phyloP scores from a whole-genome alignment of 768 basidiomycete genomes.

The Grammothele lineata region DNA sequence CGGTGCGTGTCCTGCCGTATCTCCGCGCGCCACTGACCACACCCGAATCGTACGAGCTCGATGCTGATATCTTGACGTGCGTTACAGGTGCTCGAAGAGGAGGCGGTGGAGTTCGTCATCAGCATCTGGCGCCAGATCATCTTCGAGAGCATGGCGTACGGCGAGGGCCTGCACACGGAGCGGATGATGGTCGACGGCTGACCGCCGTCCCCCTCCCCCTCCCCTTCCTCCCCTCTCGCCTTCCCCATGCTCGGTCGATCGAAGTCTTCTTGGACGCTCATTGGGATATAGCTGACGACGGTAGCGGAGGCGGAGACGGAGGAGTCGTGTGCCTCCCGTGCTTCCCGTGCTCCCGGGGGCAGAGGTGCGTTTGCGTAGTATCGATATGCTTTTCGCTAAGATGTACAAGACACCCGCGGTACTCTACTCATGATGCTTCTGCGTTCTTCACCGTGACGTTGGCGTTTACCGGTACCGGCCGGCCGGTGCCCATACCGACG shows the following conservation, averaged over 20 bases:
- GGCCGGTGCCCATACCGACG: not conserved
- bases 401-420: constrained; percentile 22
- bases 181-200: constrained; percentile 72
- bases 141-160: constrained; percentile 93
- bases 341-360: constrained; percentile 18
- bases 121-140: constrained; percentile 89
- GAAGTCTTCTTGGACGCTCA: not conserved
- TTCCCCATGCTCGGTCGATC: not conserved
- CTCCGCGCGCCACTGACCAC: not conserved
- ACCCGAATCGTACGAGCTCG: too few relatives aligned
- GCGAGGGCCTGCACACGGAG: constrained; percentile 84
- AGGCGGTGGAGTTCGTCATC: constrained; percentile 74
- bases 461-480: not conserved
- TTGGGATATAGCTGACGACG: too few relatives aligned
- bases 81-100: constrained; percentile 89
- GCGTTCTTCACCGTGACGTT: not conserved
- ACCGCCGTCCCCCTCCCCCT: not conserved
- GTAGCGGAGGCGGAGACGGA: constrained; percentile 1
- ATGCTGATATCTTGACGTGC: not conserved
- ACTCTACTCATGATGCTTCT: constrained; percentile 15
- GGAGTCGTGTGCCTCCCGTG: constrained; percentile 9
- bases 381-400: constrained; percentile 21
- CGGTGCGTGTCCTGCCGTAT: constrained; percentile 49
- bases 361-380: constrained; percentile 28
- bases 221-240: not conserved